A percentile compares a stretch with the other conserved stretches of the same genome.
phyloP scores from a whole-genome alignment of 1,284 basidiomycete genomes.

The Takashimella tepidaria region DNA sequence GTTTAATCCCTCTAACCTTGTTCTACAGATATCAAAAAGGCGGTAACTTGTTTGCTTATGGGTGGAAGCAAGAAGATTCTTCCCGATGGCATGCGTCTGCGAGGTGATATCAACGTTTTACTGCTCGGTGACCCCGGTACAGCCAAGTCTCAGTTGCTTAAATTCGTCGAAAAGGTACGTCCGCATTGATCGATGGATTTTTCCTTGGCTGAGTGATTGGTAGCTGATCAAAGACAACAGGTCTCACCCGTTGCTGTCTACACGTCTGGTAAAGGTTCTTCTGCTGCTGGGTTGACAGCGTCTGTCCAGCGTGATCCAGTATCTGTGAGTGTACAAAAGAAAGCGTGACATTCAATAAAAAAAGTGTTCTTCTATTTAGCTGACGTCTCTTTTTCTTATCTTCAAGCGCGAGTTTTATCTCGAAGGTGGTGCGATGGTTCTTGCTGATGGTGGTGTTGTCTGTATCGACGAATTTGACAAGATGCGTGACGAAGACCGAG shows the following conservation, averaged over 20 bases:
- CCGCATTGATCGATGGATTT: not conserved
- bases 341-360: not conserved
- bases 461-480: constrained; percentile 99
- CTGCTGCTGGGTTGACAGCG: constrained; percentile 95
- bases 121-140: constrained; percentile 96
- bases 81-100: constrained; percentile 93
- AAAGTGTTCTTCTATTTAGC: no score
- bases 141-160: constrained; percentile 93
- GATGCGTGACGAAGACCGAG: constrained; percentile 98
- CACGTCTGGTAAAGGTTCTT: constrained; percentile 96
- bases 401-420: constrained; percentile 91
- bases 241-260: constrained; percentile 97
- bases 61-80: constrained; percentile 98
- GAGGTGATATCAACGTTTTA: constrained; percentile 97
- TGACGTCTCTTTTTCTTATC: not conserved
- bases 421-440: constrained; percentile 98
- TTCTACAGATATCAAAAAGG: constrained; percentile 95
- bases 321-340: constrained; percentile 58
- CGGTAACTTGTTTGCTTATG: constrained; percentile 88
- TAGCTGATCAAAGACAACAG: constrained; percentile 48
- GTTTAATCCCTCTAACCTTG: not conserved
- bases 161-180: constrained; percentile 92
- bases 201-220: not conserved
- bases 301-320: constrained; percentile 91
- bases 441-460: constrained; percentile 96